These are phyloP conservation scores for Ustilago loliicola DNA, from an alignment of 1,284 basidiomycete species.

Conservation along the genomic window DNA sequence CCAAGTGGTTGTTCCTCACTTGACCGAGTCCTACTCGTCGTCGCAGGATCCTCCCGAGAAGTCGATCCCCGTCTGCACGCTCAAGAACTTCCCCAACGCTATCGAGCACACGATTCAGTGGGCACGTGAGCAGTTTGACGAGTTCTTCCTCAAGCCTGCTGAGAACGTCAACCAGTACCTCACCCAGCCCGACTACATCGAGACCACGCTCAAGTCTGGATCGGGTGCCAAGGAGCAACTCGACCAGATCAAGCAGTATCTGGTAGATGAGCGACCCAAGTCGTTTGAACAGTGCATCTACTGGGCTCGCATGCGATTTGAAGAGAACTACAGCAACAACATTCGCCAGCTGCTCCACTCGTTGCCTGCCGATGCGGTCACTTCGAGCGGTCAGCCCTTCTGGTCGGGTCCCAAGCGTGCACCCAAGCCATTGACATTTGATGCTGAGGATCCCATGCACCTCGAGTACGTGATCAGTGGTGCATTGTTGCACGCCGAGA, in stretches of 20 bases:
- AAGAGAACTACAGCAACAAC: conserved; percentile 92
- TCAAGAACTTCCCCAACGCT: conserved; percentile 99
- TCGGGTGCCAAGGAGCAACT: conserved; percentile 75
- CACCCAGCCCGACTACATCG: conserved; percentile 94
- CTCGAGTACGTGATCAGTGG: conserved; percentile 90
- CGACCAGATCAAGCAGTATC: conserved; percentile 88
- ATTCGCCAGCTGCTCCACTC: conserved; percentile 94
- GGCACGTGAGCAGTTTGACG: conserved; percentile 93
- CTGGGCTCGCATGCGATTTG: conserved; percentile 96
- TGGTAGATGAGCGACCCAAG: conserved; percentile 91
- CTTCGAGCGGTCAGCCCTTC: conserved; percentile 86
- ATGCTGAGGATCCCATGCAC: conserved; percentile 81
- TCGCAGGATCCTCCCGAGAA: conserved; percentile 99
- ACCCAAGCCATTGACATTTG: conserved; percentile 90
- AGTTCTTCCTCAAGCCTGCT: conserved; percentile 91
- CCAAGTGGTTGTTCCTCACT: conserved; percentile 93
- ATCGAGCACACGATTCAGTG: conserved; percentile 98
- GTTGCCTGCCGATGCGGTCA: conserved; percentile 90
- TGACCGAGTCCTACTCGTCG: conserved; percentile 97
- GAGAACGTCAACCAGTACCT: conserved; percentile 97
- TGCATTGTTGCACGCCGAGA: conserved; percentile 96
- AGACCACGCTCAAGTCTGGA: conserved; percentile 85
- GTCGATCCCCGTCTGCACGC: conserved; percentile 95
- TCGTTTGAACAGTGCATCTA: conserved; percentile 97
- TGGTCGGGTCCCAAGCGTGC: conserved; percentile 91